A percentile compares a stretch with the other conserved stretches of the same genome.
Conservation (phyloP, 768 basidiomycete species). For the Suillus tomentosus region DNA sequence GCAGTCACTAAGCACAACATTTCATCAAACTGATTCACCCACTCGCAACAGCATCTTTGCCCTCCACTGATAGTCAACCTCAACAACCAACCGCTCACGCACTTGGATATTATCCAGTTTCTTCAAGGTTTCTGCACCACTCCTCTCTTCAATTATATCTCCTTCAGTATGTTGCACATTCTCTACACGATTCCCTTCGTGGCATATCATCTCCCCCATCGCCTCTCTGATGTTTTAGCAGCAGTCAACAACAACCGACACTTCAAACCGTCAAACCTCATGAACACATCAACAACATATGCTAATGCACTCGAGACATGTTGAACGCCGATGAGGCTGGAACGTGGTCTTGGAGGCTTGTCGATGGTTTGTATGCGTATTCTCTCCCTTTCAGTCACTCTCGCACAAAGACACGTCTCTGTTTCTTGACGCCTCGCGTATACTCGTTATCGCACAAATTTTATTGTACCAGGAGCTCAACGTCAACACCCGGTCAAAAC, state of each 20-base stretch:
- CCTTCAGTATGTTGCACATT: slow-evolving; percentile 40
- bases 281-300: slow-evolving; percentile 42
- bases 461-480: too few relatives aligned
- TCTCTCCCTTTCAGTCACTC: not conserved
- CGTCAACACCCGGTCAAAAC: too few relatives aligned
- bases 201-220: slow-evolving; percentile 32
- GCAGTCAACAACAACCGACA: slow-evolving; percentile 30
- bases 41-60: too few relatives aligned
- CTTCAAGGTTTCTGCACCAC: not conserved
- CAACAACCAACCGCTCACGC: too few relatives aligned
- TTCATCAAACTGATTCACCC: too few relatives aligned
- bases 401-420: not conserved
- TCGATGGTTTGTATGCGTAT: too few relatives aligned
- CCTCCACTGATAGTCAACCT: too few relatives aligned
- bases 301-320: slow-evolving; percentile 13
- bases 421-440: not conserved
- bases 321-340: too few relatives aligned
- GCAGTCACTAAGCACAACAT: too few relatives aligned
- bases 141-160: slow-evolving; percentile 38
- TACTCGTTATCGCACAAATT: too few relatives aligned
- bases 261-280: slow-evolving; percentile 36
- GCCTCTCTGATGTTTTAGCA: slow-evolving; percentile 41
- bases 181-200: slow-evolving; percentile 48
- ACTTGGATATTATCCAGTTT: too few relatives aligned
- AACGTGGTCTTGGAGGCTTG: too few relatives aligned